Base-by-base conservation (phyloP, 495 filamentous ascomycete genomes). In the Talaromyces thailandensis region DNA sequence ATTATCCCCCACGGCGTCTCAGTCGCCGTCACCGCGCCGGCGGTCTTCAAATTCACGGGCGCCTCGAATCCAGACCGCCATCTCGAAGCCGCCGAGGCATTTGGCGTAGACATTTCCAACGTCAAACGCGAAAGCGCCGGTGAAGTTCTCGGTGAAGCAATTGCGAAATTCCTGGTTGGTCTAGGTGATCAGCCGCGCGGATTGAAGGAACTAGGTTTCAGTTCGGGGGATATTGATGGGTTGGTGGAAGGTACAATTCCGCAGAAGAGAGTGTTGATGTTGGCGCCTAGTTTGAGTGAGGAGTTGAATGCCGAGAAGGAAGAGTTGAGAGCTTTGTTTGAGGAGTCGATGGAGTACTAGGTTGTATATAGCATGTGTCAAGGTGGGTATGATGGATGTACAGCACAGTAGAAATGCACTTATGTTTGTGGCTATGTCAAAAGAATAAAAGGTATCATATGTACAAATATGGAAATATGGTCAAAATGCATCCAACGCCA, bases 1-100 rank as follows among this genome's bases (percentile, higher is more conserved):
- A 89, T 98, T 65, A 98, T 98, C 68, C 93, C 94, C 0, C 95
- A 98, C 75, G 95, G 95, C 24, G 94, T 98, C 35, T 90, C 87
- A 1, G 94, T 98, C 0, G 94, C 94, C 21, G 93, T 98, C 5
- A 94, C 92, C 2, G 93, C 95, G 0, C 94, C 95, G 0, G 88
- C 92, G 0, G 94, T 98, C 8, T 98, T 98, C 82, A 82, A 82
- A 3, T 98, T 98, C 73, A 98, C 93, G 0, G 95, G 82, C 0
- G 80, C 93, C 0, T 91, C 88, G 1, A 96, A 97, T 67, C 94
- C 94, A 0, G 91, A 96, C 9, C 86, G 94, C 2, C 94, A 98
- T 72, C 75, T 98, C 14, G 84, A 83, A 1, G 95, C 93, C 6
- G 94, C 95, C 2, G 92, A 96, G 75, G 84, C 80, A 0, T 98